These are phyloP conservation scores for Wilhelminamyces savonicus DNA, from an alignment of 805 yeast species.

Conservation along the genomic window DNA sequence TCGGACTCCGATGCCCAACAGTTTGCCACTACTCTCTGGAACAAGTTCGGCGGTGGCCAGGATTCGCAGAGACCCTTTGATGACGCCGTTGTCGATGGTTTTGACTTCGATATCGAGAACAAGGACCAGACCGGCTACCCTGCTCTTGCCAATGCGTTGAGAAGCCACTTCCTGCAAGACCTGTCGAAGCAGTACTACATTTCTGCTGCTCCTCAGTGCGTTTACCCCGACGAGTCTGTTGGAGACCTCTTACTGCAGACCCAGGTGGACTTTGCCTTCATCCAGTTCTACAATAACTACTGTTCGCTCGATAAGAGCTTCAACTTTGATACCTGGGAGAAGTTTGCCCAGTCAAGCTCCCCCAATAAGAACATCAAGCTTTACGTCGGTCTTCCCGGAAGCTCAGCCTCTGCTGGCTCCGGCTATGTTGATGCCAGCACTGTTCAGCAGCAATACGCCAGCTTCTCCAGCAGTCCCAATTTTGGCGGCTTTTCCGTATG, in stretches of 20 bases:
- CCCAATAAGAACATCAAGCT: conserved; percentile 67
- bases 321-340: conserved; percentile 66
- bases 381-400: conserved; percentile 65
- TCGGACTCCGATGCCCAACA: conserved; percentile 48
- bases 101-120: conserved; percentile 66
- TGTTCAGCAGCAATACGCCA: conserved; percentile 12
- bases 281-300: conserved; percentile 87
- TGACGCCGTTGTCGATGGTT: conserved; percentile 65
- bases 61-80: conserved; percentile 55
- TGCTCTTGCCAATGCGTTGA: conserved; percentile 38
- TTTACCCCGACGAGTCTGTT: conserved; percentile 68
- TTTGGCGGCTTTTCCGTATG: conserved; percentile 78
- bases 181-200: conserved; percentile 59
- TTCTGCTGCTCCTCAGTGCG: conserved; percentile 92
- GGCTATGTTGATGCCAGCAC: conserved; percentile 40
- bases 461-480: conserved; percentile 11
- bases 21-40: conserved; percentile 42
- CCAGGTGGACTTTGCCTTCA: conserved; percentile 70
- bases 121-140: conserved; percentile 59
- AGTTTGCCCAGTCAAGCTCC: conserved; percentile 50
- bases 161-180: conserved; percentile 15
- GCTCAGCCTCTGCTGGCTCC: conserved; percentile 43
- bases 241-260: conserved; percentile 39
- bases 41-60: conserved; percentile 31
- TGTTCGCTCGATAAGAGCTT: conserved; percentile 52